Conservation (phyloP, 495 filamentous ascomycete species). For the Penicillium canescens region DNA sequence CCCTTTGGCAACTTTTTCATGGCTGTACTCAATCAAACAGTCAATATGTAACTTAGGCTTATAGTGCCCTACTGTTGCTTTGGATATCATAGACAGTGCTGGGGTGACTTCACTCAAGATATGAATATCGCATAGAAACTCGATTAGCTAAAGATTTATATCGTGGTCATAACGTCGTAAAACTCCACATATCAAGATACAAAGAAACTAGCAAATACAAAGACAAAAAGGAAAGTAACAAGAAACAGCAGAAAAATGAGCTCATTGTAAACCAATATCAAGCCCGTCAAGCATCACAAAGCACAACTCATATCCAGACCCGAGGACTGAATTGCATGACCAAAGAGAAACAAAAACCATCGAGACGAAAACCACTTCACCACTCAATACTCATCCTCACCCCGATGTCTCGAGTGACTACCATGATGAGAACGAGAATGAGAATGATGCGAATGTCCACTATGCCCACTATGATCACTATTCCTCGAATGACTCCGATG, state of each 20-base stretch:
- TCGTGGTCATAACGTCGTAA: no score
- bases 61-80: no score
- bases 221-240: background rate
- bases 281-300: background rate
- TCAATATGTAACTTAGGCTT: no score
- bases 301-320: background rate
- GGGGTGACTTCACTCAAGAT: no score
- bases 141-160: no score
- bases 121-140: no score
- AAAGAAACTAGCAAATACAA: no score
- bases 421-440: background rate
- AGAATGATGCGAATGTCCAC: background rate
- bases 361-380: background rate
- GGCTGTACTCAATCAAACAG: no score
- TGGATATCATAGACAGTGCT: no score
- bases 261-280: background rate
- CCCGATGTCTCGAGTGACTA: constrained; percentile 3
- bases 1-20: no score
- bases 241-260: background rate
- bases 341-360: background rate
- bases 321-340: background rate
- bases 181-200: no score
- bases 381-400: constrained; percentile 1
- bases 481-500: constrained; percentile 32
- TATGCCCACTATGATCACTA: background rate